Evolutionary conservation across 495 filamentous ascomycete species (phyloP).

Genomic region (Coniosporium apollinis): DNA sequence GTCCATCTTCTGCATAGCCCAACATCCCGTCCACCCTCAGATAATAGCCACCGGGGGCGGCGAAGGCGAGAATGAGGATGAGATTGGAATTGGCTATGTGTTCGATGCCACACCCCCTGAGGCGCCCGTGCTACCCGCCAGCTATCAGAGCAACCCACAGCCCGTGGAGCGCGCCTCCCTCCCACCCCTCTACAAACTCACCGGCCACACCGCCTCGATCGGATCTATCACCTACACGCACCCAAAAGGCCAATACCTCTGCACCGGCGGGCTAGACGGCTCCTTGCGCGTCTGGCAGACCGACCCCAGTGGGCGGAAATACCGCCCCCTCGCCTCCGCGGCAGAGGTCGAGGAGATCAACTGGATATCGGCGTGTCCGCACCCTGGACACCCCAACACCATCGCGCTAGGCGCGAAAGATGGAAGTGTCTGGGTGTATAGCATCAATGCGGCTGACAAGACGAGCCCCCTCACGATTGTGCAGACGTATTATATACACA

Average conservation of each 20-base stretch:
- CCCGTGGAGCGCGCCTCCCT: conserved; percentile 41
- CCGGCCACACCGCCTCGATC: conserved; percentile 81
- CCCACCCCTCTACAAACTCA: conserved; percentile 46
- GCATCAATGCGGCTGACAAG: conserved; percentile 47
- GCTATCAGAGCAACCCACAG: conserved; percentile 53
- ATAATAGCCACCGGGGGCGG: conserved; percentile 77
- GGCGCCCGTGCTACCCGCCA: conserved; percentile 49
- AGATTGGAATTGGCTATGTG: conserved; percentile 63
- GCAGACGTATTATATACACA: conserved; percentile 83
- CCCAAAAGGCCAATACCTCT: conserved; percentile 66
- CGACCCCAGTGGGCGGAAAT: conserved; percentile 26
- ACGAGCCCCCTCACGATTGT: conserved; percentile 55
- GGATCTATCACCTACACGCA: conserved; percentile 72
- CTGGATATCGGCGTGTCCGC: conserved; percentile 70
- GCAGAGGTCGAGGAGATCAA: conserved; percentile 91
- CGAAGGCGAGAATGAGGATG: conserved; percentile 69
- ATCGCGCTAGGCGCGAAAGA: conserved; percentile 84
- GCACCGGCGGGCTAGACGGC: conserved; percentile 77
- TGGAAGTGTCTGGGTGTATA: conserved; percentile 89
- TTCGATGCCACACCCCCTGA: conserved; percentile 48
- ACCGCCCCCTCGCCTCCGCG: conserved; percentile 48
- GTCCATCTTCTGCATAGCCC: conserved; percentile 81
- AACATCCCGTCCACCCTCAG: conserved; percentile 63
- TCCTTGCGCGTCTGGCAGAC: conserved; percentile 24
- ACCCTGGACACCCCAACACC: conserved; percentile 51